phyloP scores from a whole-genome alignment of 768 basidiomycete genomes.

The Neoboletus subvelutipes region DNA sequence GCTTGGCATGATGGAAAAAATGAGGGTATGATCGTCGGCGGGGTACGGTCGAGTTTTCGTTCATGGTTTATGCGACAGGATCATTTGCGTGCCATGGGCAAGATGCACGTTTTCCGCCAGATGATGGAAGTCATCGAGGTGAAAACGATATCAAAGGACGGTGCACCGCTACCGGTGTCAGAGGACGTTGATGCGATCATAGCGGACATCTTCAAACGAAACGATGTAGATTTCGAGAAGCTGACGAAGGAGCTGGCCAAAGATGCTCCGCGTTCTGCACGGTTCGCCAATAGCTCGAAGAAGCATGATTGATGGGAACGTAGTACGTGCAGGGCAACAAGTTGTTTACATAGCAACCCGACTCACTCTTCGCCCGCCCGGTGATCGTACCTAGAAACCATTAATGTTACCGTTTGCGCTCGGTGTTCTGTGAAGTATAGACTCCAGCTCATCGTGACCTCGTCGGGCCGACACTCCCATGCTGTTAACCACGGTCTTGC shows the following conservation, averaged over 20 bases:
- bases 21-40: slow-evolving; percentile 21
- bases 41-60: not conserved
- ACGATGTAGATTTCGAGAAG: slow-evolving; percentile 31
- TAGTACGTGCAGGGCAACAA: not conserved
- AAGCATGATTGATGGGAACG: slow-evolving; percentile 25
- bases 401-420: not conserved
- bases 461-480: not conserved
- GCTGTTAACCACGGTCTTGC: not conserved
- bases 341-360: not conserved
- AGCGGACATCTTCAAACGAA: slow-evolving; percentile 33
- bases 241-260: slow-evolving; percentile 25
- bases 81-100: slow-evolving; percentile 32
- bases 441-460: not conserved
- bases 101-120: slow-evolving; percentile 30
- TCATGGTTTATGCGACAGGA: slow-evolving; percentile 15
- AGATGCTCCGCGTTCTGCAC: slow-evolving; percentile 18
- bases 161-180: slow-evolving; percentile 23
- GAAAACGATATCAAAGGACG: slow-evolving; percentile 29
- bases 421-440: not conserved
- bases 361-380: not conserved
- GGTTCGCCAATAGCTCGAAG: slow-evolving; percentile 28
- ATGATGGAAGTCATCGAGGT: slow-evolving; percentile 35
- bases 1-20: slow-evolving; percentile 30
- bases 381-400: not conserved
- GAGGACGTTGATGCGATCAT: slow-evolving; percentile 33